Percentiles rank a stretch among this genome's conserved stretches.
These are phyloP conservation scores for Trypanosoma conorhini DNA, from an alignment of 208 protist species.

Conservation along the genomic window DNA sequence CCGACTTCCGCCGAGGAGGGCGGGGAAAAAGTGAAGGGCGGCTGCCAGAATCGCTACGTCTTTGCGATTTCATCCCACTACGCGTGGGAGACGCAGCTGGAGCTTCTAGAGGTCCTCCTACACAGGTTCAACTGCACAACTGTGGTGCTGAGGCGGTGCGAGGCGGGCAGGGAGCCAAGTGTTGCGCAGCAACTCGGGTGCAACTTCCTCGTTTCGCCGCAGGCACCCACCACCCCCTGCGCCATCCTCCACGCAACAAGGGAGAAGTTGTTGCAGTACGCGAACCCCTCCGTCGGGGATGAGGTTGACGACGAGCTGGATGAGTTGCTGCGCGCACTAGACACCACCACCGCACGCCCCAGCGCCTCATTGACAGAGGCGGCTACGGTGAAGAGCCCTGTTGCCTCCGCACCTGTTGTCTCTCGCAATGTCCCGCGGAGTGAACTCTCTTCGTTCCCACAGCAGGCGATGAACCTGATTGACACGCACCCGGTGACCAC, in stretches of 20 bases:
- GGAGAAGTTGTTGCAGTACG: conserved; percentile 19
- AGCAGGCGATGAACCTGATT: neutral
- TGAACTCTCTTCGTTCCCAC: neutral
- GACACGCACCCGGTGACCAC: neutral
- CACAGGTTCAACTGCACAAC: conserved; percentile 28
- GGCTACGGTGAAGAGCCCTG: neutral
- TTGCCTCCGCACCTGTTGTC: neutral
- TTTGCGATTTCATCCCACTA: conserved; percentile 55
- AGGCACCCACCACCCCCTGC: neutral
- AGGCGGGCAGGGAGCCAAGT: neutral
- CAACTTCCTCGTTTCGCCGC: conserved; percentile 21
- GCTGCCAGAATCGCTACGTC: conserved; percentile 7
- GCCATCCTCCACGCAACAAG: conserved; percentile 1
- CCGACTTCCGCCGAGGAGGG: neutral
- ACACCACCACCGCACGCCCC: neutral
- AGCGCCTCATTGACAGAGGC: conserved; percentile 1
- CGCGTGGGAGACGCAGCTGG: conserved; percentile 12
- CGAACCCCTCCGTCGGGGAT: neutral
- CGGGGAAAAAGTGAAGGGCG: neutral
- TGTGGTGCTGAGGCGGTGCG: conserved; percentile 29
- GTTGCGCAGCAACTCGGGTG: conserved; percentile 45
- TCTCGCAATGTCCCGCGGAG: conserved; percentile 6
- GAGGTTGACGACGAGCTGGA: conserved; percentile 23
- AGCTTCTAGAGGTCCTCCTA: conserved; percentile 25
- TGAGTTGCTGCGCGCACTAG: conserved; percentile 13